Base-by-base conservation (phyloP, 768 basidiomycete genomes). In the Thelephora aurantiotincta region DNA sequence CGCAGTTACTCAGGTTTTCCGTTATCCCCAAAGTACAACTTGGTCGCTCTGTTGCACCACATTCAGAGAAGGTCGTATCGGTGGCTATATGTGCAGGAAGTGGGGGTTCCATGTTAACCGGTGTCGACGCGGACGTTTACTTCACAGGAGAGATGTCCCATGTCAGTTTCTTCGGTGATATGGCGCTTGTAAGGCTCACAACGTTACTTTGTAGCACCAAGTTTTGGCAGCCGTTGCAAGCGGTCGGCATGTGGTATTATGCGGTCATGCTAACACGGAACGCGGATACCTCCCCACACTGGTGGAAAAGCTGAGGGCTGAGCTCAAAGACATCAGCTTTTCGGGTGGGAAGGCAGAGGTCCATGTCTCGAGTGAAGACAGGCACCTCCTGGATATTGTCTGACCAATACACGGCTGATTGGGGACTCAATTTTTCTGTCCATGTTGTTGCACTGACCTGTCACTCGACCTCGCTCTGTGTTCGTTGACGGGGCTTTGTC, bases 261-360 rank as follows among this genome's bases (percentile, higher is more conserved):
- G 91, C 60, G 88, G 88, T 14, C 94, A 97, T 65, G 85, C 89
- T 13, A 92, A 92, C 64, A 93, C 93, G 38, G 94, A 98, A 66
- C 84, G 93, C 30, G 90, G 90, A 0, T 97, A 89, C 65, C 80
- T 98, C 47, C 76, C 80, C 14, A 67, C 77, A 19, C 74, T 97
- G 30, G 80, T 80, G 35, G 63, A 68, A 11, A 80, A 77, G 63
- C 68, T 97, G 51, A 58, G 62, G 50, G 54, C 58, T 43, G 75
- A 80, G 60, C 65, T 85, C 50, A 62, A 55, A 35, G 61, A 63
- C 38, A 57, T 63, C 12, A 48, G 46, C 45, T 61, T 60, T 16
- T 59, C 54, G 50, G 57, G 54, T 51, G 57, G 57, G 6, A 45
- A 55, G 14, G 36, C 78, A 53, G 73, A 82, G 49, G 74, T 97